Evolutionary conservation across 257 asterid genomes (phyloP).

Genomic region (Apocynum venetum): DNA sequence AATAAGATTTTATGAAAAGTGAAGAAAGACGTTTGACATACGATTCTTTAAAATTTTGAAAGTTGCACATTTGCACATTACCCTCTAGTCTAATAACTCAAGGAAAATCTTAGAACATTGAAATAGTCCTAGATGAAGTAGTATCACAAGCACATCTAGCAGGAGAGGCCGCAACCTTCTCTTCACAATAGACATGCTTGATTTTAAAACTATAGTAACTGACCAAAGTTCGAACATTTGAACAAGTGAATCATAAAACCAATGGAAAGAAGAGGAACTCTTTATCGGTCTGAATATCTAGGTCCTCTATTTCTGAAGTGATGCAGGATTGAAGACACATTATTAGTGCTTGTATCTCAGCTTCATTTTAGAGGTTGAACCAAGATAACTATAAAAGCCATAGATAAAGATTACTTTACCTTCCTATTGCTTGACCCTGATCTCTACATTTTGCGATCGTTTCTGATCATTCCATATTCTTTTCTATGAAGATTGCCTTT

Average conservation of each 20-base stretch:
- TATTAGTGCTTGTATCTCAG: not conserved
- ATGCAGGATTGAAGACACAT: not conserved
- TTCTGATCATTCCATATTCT: not conserved
- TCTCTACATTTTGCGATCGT: not conserved
- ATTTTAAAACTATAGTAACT: not conserved
- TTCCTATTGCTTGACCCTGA: not conserved
- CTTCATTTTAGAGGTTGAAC: not conserved
- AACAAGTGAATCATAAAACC: not conserved
- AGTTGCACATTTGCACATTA: not conserved
- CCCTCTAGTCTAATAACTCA: too few species aligned
- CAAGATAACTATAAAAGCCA: not conserved
- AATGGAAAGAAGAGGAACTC: not conserved
- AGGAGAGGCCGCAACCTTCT: not conserved
- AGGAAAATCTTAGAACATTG: too few species aligned
- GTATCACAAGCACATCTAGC: not conserved
- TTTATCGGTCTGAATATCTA: not conserved
- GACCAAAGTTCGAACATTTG: not conserved
- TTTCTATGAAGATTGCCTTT: not conserved
- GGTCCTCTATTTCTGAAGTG: too few species aligned
- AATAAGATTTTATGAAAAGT: not conserved
- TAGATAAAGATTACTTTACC: not conserved
- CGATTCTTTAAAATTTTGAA: not conserved
- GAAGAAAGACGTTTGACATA: not conserved
- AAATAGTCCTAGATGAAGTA: too few species aligned
- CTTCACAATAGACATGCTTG: not conserved